Percentiles rank a stretch among this genome's conserved stretches.
Conservation (phyloP, 2,329 filamentous ascomycete species). For the Ophiostoma piceae region DNA sequence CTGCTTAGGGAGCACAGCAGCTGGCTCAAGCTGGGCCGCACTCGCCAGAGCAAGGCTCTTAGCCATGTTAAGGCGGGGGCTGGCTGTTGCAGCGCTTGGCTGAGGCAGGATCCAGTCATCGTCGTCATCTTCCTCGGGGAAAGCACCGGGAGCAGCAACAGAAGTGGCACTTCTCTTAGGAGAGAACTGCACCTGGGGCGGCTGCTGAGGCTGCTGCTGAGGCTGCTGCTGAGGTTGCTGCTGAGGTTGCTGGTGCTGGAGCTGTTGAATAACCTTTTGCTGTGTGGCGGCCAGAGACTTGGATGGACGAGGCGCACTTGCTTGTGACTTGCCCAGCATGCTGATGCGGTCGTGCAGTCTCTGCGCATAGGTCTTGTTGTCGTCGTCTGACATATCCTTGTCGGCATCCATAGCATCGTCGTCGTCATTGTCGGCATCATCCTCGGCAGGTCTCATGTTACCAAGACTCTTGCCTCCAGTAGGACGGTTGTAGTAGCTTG, state of each 20-base stretch:
- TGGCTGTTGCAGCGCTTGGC: slow-evolving; percentile 39
- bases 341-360: slow-evolving; percentile 89
- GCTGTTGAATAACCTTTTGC: slow-evolving; percentile 21
- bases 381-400: slow-evolving; percentile 55
- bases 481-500: slow-evolving; percentile 67
- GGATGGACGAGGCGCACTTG: slow-evolving; percentile 43
- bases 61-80: slow-evolving; percentile 47
- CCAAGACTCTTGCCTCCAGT: slow-evolving; percentile 70
- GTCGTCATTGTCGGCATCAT: slow-evolving; percentile 38
- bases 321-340: slow-evolving; percentile 56
- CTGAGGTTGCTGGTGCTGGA: not conserved
- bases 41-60: slow-evolving; percentile 57
- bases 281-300: slow-evolving; percentile 39
- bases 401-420: slow-evolving; percentile 39
- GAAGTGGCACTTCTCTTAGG: slow-evolving; percentile 22
- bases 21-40: slow-evolving; percentile 53
- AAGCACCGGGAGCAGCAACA: slow-evolving; percentile 51
- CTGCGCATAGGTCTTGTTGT: slow-evolving; percentile 91
- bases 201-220: slow-evolving; percentile 26
- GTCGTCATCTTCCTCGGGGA: slow-evolving; percentile 48
- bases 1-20: slow-evolving; percentile 40
- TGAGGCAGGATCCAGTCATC: slow-evolving; percentile 59
- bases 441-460: slow-evolving; percentile 33
- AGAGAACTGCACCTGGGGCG: slow-evolving; percentile 3
- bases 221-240: not conserved